A percentile compares a stretch with the other conserved stretches of the same genome.
Conservation (phyloP, 2,329 filamentous ascomycete species). For the Penicillium nordicum region DNA sequence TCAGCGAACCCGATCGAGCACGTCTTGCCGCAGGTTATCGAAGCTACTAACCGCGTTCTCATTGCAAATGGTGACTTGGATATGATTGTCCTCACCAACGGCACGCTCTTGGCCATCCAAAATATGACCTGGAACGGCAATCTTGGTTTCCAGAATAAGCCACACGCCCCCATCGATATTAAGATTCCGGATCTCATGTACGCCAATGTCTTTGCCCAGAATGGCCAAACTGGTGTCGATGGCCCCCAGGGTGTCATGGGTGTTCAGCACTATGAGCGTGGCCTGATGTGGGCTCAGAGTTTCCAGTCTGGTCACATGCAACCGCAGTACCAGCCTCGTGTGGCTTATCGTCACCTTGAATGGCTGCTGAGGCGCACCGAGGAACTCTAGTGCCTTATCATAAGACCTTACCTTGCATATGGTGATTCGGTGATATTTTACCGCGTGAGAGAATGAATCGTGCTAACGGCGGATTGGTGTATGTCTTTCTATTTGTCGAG, state of each 20-base stretch:
- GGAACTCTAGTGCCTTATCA: slow-evolving; percentile 18
- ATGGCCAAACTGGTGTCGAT: slow-evolving; percentile 63
- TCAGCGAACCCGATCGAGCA: slow-evolving; percentile 53
- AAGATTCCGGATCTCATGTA: slow-evolving; percentile 56
- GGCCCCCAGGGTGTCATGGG: slow-evolving; percentile 65
- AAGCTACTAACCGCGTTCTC: slow-evolving; percentile 66
- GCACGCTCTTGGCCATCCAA: slow-evolving; percentile 69
- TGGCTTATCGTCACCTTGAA: slow-evolving; percentile 63
- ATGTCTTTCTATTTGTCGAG: not conserved
- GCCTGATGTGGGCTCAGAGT: slow-evolving; percentile 63
- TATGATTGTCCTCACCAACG: slow-evolving; percentile 66
- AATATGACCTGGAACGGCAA: slow-evolving; percentile 78
- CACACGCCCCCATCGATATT: slow-evolving; percentile 51
- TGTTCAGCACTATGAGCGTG: slow-evolving; percentile 68
- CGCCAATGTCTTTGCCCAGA: slow-evolving; percentile 45
- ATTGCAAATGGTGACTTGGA: slow-evolving; percentile 73
- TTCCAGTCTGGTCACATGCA: slow-evolving; percentile 39
- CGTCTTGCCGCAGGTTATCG: slow-evolving; percentile 42
- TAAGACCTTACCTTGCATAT: no score
- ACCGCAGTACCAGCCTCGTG: slow-evolving; percentile 65
- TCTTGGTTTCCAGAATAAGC: slow-evolving; percentile 65
- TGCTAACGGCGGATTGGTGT: not conserved
- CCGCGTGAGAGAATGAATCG: no score
- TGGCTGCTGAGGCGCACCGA: slow-evolving; percentile 34
- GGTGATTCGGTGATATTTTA: no score